Conservation (phyloP, 202 grass and related monocot species). For the Zoysia matrella region DNA sequence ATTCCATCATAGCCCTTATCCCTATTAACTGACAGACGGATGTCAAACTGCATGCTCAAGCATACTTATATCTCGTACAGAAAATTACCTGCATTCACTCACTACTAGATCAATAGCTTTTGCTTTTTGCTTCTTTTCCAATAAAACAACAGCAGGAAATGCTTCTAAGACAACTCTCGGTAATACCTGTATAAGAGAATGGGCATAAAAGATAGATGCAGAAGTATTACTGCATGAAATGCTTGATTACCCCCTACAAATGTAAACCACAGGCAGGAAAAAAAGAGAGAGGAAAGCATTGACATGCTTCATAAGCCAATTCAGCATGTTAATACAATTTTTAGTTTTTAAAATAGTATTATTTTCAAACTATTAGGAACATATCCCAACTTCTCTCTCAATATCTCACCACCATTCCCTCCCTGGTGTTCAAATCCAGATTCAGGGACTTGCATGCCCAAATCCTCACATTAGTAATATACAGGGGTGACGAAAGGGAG, state of each 20-base stretch:
- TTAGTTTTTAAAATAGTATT: not conserved
- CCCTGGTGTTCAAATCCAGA: not conserved
- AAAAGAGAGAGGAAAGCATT: no score
- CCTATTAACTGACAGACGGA: constrained; percentile 66
- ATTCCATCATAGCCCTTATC: constrained; percentile 90
- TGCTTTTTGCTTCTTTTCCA: constrained; percentile 68
- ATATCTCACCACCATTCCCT: not conserved
- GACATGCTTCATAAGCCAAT: not conserved
- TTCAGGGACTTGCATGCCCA: not conserved
- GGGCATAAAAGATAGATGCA: not conserved
- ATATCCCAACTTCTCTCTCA: not conserved
- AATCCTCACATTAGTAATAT: not conserved
- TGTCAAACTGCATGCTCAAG: constrained; percentile 51
- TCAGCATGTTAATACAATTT: not conserved
- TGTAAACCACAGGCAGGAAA: not conserved
- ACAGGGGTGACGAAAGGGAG: not conserved
- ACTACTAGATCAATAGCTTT: constrained; percentile 84
- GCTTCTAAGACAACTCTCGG: constrained; percentile 47
- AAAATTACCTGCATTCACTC: constrained; percentile 80
- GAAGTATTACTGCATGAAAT: not conserved
- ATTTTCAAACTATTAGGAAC: not conserved
- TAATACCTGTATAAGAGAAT: constrained; percentile 63
- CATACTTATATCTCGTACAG: constrained; percentile 25
- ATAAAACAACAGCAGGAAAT: constrained; percentile 73
- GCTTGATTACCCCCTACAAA: not conserved